Evolutionary conservation across 768 basidiomycete species (phyloP), one percentile per base, ranked within the genome.

Genomic region (Phlegmacium glaucopus): DNA sequence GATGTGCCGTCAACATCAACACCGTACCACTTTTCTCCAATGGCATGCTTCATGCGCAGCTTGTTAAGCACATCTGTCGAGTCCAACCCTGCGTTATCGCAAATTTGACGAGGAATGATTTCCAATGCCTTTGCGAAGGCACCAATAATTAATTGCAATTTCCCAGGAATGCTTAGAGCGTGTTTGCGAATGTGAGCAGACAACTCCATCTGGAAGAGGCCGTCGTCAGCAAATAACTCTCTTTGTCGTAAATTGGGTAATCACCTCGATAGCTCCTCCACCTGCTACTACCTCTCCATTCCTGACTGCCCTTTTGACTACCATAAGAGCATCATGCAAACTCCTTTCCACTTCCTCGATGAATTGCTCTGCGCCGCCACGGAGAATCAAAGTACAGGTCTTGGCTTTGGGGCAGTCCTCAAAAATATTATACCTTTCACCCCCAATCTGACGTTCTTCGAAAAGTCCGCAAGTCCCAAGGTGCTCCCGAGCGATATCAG

Each of bases 281-380:
- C 96, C 96, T 9, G 96, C 96, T 29, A 99, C 96, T 42, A 99
- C 86, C 45, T 95, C 90, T 35, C 91, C 93, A 62, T 94, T 98
- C 62, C 86, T 87, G 57, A 99, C 85, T 4, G 96, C 94, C 44
- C 96, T 79, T 70, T 96, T 96, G 37, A 99, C 96, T n/a, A 99
- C 94, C 94, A 98, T 98, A 59, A 98, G 92, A 2, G 95, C 94
- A 62, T 99, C 96, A 61, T 99, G 95, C 56, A 99, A 69, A 80
- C 91, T 94, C 47, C 96, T 75, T 67, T 98, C 95, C 7, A 98
- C 94, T 67, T 98, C 96, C 62, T 93, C 93, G 52, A 98, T 98
- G 68, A 99, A 98, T 65, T 99, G 96, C 61, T 98, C 94, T 0
- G 96, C 96, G 25, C 96, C 96, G 49, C 96, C 96, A 44, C 96